Evolutionary conservation across 2,329 filamentous ascomycete genomes (phyloP), one percentile per base, ranked within the genome.

Genomic region (Beauveria sp.): DNA sequence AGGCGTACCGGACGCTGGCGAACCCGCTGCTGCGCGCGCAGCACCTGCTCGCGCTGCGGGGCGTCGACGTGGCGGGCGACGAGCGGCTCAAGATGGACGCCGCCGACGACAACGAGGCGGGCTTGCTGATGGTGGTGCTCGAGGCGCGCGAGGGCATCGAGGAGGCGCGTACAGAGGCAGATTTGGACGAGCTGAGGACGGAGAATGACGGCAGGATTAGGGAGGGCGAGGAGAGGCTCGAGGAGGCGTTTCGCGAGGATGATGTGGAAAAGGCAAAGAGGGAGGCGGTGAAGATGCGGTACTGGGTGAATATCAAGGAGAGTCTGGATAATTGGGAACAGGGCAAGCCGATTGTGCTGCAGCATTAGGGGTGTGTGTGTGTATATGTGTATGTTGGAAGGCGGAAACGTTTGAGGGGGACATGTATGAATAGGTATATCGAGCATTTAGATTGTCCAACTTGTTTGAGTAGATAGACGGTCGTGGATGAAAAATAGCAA

Each of bases 241-340:
- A 83, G 52, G 68, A 72, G 59, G 84, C 86, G 0, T 93, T 97
- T 70, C 79, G 76, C 64, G 68, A 72, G 9, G 89, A 88, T 54
- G 84, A 93, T 70, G 70, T 90, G 44, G 80, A 86, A 46, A 75
- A 64, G 9, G 93, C 92, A 18, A 86, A 83, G 75, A 74, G 71
- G 63, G 91, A 96, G 80, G 86, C 87, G 51, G 85, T 96, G 2
- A 80, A 83, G 72, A 75, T 97, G 76, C 80, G 91, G 72, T 97
- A 97, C 77, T 97, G 93, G 93, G 82, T 89, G 61, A 96, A 92
- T 74, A 87, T 97, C 63, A 82, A 85, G 64, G 89, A 96, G 73
- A 89, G 86, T 52, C 77, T 97, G 69, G 79, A 88, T 70, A 84
- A 87, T 64, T 97, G 93, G 92, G 91, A 96, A 79, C 84, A 80